Percentiles rank a stretch among this genome's conserved stretches.
These are phyloP conservation scores for Sporothrix pallida DNA, from an alignment of 2,329 filamentous ascomycete genomes.

Conservation along the genomic window DNA sequence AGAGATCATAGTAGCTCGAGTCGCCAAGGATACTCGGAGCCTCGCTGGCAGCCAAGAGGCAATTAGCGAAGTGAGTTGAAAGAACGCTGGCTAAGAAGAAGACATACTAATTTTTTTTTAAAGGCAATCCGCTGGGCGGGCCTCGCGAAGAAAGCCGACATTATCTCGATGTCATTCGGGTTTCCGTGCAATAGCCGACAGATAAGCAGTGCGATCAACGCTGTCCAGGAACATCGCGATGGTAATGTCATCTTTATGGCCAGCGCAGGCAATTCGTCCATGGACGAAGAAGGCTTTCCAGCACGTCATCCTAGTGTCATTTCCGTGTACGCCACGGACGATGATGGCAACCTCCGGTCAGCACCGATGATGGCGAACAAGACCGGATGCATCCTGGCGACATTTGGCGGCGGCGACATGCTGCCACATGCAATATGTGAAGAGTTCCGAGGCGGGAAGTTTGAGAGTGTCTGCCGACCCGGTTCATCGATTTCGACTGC, in stretches of 20 bases:
- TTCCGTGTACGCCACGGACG: neutral
- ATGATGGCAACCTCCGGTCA: neutral
- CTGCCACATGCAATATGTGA: neutral
- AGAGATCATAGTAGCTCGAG: neutral
- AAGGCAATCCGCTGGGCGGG: slow-evolving; percentile 1
- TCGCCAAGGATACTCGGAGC: neutral
- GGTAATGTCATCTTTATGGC: neutral
- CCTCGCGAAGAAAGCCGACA: neutral
- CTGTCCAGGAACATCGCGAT: neutral
- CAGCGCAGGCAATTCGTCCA: neutral
- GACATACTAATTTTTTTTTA: neutral
- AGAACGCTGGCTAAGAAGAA: neutral
- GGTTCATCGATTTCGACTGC: neutral
- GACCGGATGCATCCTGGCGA: neutral
- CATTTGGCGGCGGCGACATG: neutral
- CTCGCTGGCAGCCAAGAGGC: neutral
- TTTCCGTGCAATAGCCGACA: neutral
- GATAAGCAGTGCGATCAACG: neutral
- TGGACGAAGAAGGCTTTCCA: neutral
- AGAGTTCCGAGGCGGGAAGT: neutral
- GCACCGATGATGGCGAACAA: neutral
- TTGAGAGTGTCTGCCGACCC: neutral
- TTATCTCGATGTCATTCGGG: neutral
- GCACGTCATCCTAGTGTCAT: neutral
- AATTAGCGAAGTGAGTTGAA: neutral